Percentiles rank a stretch among this genome's conserved stretches.
Conservation (phyloP, 116 monocot species). For the Posidonia oceanica region DNA sequence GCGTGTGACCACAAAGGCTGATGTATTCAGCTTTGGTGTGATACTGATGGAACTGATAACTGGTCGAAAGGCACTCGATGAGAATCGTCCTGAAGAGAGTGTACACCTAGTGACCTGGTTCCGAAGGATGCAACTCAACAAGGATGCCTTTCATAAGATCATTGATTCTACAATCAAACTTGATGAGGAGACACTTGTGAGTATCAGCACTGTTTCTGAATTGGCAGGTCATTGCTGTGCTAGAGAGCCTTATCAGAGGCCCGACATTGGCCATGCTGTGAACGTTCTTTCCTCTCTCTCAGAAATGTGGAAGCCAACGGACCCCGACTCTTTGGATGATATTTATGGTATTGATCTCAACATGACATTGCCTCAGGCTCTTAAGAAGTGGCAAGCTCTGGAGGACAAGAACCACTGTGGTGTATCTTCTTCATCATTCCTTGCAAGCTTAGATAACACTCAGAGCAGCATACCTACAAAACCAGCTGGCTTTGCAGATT, state of each 20-base stretch:
- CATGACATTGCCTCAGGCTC: conserved; percentile 53
- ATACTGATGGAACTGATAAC: conserved; percentile 47
- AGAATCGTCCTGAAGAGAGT: conserved; percentile 38
- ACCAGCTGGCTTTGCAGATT: conserved; percentile 33
- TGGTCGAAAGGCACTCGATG: conserved; percentile 31
- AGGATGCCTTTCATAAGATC: conserved; percentile 25
- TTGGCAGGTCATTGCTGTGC: conserved; percentile 62
- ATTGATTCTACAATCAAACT: conserved; percentile 26
- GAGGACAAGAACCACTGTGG: conserved; percentile 14
- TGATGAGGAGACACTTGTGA: conserved; percentile 39
- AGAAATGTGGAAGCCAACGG: conserved; percentile 51
- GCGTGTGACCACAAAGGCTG: conserved; percentile 35
- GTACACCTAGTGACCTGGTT: conserved; percentile 46
- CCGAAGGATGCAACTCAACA: conserved; percentile 26
- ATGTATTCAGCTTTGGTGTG: conserved; percentile 50
- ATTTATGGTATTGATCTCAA: conserved; percentile 50
- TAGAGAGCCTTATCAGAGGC: conserved; percentile 55
- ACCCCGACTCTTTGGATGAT: conserved; percentile 36
- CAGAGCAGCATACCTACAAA: conserved; percentile 33
- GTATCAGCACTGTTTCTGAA: conserved; percentile 44
- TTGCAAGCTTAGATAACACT: conserved; percentile 30
- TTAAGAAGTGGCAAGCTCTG: conserved; percentile 63
- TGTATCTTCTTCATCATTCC: conserved; percentile 12
- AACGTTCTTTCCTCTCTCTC: conserved; percentile 51
- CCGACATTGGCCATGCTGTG: conserved; percentile 67